These are phyloP conservation scores for Oenanthe sinensis DNA, from an alignment of 129 eudicot genomes.

Conservation along the genomic window DNA sequence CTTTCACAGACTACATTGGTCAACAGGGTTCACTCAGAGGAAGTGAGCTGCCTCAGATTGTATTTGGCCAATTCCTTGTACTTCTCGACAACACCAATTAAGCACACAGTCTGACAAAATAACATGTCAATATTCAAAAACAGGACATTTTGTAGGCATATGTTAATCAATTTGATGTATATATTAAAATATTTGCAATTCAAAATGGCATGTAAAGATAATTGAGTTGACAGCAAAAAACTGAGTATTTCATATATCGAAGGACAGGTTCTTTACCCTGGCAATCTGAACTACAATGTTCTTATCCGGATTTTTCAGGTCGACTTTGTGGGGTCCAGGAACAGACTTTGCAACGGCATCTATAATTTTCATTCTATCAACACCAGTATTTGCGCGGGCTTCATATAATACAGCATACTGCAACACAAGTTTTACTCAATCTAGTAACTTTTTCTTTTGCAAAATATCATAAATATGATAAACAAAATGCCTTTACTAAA, in stretches of 20 bases:
- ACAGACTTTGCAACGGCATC: slow-evolving; percentile 80
- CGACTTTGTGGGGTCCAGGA: slow-evolving; percentile 84
- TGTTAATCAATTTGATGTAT: background rate
- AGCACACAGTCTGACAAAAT: slow-evolving; percentile 75
- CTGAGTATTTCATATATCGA: background rate
- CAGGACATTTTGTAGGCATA: background rate
- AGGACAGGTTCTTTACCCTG: slow-evolving; percentile 44
- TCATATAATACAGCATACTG: slow-evolving; percentile 90
- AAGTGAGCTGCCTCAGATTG: slow-evolving; percentile 76
- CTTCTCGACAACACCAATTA: slow-evolving; percentile 92
- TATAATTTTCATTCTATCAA: slow-evolving; percentile 75
- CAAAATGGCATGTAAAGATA: background rate
- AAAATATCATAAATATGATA: background rate
- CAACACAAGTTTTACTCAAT: slow-evolving; percentile 9
- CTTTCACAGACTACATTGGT: background rate
- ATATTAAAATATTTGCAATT: background rate
- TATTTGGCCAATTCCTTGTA: slow-evolving; percentile 95
- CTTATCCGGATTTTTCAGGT: slow-evolving; percentile 71
- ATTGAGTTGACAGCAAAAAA: background rate
- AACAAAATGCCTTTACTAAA: background rate
- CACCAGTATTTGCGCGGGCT: slow-evolving; percentile 94
- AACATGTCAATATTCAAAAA: background rate
- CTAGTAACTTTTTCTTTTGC: background rate
- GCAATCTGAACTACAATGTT: slow-evolving; percentile 84
- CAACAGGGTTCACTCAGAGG: slow-evolving; percentile 14